Evolutionary conservation across 768 basidiomycete genomes (phyloP).

Genomic region (Kwoniella sp.): DNA sequence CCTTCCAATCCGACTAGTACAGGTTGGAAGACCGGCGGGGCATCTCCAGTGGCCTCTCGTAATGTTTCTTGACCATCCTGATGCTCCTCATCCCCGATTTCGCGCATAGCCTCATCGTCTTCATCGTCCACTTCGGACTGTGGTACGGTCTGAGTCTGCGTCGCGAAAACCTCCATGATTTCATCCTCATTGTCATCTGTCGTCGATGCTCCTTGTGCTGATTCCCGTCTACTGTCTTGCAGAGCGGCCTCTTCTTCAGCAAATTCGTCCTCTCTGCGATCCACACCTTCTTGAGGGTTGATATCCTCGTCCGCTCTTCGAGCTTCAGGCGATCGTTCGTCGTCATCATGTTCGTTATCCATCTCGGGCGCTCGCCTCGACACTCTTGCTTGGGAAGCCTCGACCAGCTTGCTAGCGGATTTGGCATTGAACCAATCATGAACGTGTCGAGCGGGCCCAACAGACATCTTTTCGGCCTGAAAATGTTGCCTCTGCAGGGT

Average conservation of each 20-base stretch:
- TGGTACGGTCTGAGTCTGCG: conserved; percentile 32
- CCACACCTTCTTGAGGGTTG: conserved; percentile 3
- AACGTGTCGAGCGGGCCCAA: conserved; percentile 32
- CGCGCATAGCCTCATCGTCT: conserved; percentile 26
- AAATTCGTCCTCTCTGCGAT: conserved; percentile 52
- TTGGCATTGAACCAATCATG: conserved; percentile 73
- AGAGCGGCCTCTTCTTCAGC: conserved; percentile 57
- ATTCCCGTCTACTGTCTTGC: conserved; percentile 24
- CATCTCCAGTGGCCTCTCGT: conserved; percentile 7
- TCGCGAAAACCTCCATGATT: conserved; percentile 41
- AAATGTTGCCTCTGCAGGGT: conserved; percentile 66
- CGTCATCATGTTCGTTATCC: conserved; percentile 37
- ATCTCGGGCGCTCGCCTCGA: conserved; percentile 33
- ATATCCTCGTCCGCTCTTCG: conserved; percentile 1
- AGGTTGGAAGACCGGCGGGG: conserved; percentile 40
- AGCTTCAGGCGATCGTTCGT: neutral
- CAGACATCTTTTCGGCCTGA: conserved; percentile 52
- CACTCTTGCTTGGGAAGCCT: conserved; percentile 37
- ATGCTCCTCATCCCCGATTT: conserved; percentile 23
- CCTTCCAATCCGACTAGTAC: conserved; percentile 25
- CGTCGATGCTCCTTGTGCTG: neutral
- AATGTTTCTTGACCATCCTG: conserved; percentile 14
- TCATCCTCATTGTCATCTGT: conserved; percentile 30
- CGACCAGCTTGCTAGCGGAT: conserved; percentile 70
- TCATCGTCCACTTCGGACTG: conserved; percentile 13